phyloP scores from a whole-genome alignment of 257 asterid species.

The Penstemon davidsonii region DNA sequence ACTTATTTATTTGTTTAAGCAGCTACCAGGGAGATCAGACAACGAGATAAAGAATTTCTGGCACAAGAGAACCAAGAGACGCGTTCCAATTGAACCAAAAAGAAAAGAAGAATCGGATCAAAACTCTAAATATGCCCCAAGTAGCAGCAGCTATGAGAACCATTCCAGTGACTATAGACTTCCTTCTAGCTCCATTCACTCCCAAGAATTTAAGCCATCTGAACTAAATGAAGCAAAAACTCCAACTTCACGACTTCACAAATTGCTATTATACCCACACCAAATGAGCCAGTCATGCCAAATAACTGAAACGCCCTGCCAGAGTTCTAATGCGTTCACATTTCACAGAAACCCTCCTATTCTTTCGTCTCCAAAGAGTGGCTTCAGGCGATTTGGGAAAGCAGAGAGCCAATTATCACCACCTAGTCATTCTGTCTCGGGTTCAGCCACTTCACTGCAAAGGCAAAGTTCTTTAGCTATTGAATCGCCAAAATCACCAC shows the following conservation, averaged over 20 bases:
- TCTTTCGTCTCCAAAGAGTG: slow-evolving; percentile 29
- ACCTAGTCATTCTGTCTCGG: neutral
- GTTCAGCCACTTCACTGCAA: slow-evolving; percentile 13
- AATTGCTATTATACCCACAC: slow-evolving; percentile 20
- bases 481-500: slow-evolving; percentile 35
- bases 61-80: slow-evolving; percentile 60
- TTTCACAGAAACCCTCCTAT: slow-evolving; percentile 32
- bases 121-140: slow-evolving; percentile 2
- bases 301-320: slow-evolving; percentile 1
- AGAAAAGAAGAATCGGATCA: slow-evolving; percentile 14
- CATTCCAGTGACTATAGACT: neutral
- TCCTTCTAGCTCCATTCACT: slow-evolving; percentile 5
- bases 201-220: slow-evolving; percentile 17
- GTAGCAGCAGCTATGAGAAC: neutral
- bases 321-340: slow-evolving; percentile 3
- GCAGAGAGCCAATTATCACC: slow-evolving; percentile 26
- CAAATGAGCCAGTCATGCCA: slow-evolving; percentile 11
- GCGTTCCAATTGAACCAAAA: slow-evolving; percentile 44
- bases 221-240: slow-evolving; percentile 9
- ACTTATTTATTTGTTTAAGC: slow-evolving; percentile 21
- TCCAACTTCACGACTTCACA: slow-evolving; percentile 28
- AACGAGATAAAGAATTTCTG: slow-evolving; percentile 66
- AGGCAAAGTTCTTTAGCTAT: slow-evolving; percentile 19
- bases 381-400: slow-evolving; percentile 24
- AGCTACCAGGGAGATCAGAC: slow-evolving; percentile 67